Conservation (phyloP, 345 rosid genomes). For the Heritiera littoralis region DNA sequence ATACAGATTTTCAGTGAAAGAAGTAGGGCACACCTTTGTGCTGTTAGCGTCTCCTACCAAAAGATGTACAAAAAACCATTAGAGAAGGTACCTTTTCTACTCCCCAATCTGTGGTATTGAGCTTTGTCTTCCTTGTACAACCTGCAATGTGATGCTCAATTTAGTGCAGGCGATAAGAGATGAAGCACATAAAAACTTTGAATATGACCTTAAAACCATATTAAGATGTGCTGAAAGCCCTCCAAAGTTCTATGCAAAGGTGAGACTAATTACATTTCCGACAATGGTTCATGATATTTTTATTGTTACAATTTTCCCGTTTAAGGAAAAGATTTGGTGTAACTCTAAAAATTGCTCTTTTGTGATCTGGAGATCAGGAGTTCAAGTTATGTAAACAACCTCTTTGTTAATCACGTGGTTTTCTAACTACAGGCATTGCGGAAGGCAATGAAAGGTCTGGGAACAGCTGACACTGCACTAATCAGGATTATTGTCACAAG, state of each 20-base stretch:
- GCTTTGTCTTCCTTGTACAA: background rate
- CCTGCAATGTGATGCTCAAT: background rate
- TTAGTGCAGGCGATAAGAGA: constrained; percentile 48
- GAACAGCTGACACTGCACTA: constrained; percentile 54
- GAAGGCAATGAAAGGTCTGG: constrained; percentile 65
- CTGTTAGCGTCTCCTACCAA: constrained; percentile 41
- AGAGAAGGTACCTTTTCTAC: constrained; percentile 40
- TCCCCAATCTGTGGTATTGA: background rate
- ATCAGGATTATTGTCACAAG: constrained; percentile 61
- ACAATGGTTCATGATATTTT: background rate
- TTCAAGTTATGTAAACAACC: too few species aligned
- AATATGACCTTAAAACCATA: constrained; percentile 52
- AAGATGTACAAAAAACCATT: constrained; percentile 42
- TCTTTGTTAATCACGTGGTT: background rate
- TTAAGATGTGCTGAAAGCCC: constrained; percentile 57
- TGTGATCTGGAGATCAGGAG: too few species aligned
- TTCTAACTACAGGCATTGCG: constrained; percentile 40
- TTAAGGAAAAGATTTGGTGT: too few species aligned
- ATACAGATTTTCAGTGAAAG: constrained; percentile 60
- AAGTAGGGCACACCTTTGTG: constrained; percentile 59
- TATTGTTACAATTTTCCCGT: too few species aligned
- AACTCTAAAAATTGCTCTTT: too few species aligned
- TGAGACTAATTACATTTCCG: constrained; percentile 1
- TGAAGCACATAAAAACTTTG: constrained; percentile 52
- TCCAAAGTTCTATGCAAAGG: constrained; percentile 58